Base-by-base conservation (phyloP, 2,329 filamentous ascomycete species). In the Aspergillus luchuensis region DNA sequence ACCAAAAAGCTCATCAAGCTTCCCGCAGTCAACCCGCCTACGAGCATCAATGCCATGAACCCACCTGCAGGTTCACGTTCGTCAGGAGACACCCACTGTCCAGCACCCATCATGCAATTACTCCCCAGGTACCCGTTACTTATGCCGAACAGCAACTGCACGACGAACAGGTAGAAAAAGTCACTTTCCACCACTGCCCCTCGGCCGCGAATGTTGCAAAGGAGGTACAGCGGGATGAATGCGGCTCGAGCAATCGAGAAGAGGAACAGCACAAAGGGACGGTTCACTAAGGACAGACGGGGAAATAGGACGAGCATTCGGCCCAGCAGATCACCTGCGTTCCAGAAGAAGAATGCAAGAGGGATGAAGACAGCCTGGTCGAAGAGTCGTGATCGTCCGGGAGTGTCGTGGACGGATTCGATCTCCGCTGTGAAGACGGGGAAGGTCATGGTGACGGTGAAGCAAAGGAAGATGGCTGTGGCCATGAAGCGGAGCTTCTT, bases 21-120 rank as follows among this genome's bases (percentile, higher is more conserved):
- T n/a, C 95, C 95, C 23, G 84, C 82, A 2, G 92, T 86, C 76
- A 98, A 78, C 0, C 95, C 95, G 5, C 85, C 87, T 17, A 97
- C 91, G n/a, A 98, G 85, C 74, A 89, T 92, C 64, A 97, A 76
- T 3, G 91, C 90, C 95, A 99, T 98, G 74, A 98, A 98, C 1
- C 90, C 92, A 50, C 94, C 95, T 0, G 92, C 89, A 5, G 92
- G 93, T 79, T 97, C 92, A 36, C 90, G 84, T 80, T 99, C 94
- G 8, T 89, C 87, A 1, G 89, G 86, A 4, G 89, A 88, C 1
- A 98, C 93, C 85, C 88, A 94, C 66, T 91, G 87, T 0, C 85
- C 86, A 0, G 92, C 89, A 1, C 90, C 90, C 86, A 98, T 96
- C 93, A 99, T 98, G 75, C 90, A 92, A 67, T 85, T 90, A 59